Conservation (phyloP, 805 yeast species). For the Yarrowia keelungensis region DNA sequence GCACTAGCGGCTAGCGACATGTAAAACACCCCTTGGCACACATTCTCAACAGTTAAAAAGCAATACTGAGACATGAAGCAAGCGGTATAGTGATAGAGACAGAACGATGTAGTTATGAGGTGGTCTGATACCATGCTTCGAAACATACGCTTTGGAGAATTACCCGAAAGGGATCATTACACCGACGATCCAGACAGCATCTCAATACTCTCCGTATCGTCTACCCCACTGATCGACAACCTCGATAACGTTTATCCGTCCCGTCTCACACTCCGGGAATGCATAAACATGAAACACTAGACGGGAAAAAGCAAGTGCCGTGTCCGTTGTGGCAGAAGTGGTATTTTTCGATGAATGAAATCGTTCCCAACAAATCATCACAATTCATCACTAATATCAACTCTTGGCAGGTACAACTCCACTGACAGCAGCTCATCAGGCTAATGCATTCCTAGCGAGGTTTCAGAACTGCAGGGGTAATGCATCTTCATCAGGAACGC, state of each 20-base stretch:
- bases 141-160: too few relatives aligned
- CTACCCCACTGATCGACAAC: constrained; percentile 10
- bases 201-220: neutral
- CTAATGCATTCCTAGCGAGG: neutral
- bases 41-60: constrained; percentile 3
- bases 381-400: too few relatives aligned
- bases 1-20: neutral
- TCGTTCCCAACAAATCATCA: too few relatives aligned
- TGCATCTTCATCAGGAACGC: constrained; percentile 4
- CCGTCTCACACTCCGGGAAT: constrained; percentile 20
- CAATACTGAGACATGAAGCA: neutral
- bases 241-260: constrained; percentile 4
- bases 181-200: neutral
- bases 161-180: neutral
- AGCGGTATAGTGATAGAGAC: neutral
- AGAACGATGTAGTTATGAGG: neutral
- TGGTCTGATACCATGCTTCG: too few relatives aligned
- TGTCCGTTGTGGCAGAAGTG: neutral
- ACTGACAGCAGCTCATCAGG: neutral
- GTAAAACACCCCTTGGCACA: constrained; percentile 10
- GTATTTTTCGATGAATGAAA: neutral
- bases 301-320: constrained; percentile 8
- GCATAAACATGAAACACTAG: constrained; percentile 16
- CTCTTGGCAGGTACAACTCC: neutral
- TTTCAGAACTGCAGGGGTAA: constrained; percentile 11